A percentile compares a stretch with the other conserved stretches of the same genome.
phyloP scores from a whole-genome alignment of 2,329 filamentous ascomycete genomes.

The Madurella fahalii region DNA sequence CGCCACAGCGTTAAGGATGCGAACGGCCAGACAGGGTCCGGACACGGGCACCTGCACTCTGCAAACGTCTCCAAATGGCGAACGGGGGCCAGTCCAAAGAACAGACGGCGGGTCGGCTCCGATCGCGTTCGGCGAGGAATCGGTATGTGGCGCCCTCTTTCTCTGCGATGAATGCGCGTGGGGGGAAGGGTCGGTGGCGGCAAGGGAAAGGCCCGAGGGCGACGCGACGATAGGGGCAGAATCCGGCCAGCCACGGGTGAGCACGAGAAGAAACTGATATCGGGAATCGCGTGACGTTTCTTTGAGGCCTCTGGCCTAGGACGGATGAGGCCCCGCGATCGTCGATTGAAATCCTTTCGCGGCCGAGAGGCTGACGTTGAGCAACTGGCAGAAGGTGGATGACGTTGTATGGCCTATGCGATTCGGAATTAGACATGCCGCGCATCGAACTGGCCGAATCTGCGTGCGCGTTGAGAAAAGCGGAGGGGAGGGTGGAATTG shows the following conservation, averaged over 20 bases:
- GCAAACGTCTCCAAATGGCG: conserved; percentile 11
- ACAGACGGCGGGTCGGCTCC: conserved; percentile 17
- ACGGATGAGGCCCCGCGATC: background rate
- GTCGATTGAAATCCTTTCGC: background rate
- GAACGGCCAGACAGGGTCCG: conserved; percentile 14
- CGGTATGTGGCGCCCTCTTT: background rate
- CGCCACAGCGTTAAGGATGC: conserved; percentile 36
- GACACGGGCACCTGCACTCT: conserved; percentile 9
- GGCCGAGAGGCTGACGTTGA: conserved; percentile 4
- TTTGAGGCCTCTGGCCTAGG: background rate
- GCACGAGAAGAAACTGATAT: background rate
- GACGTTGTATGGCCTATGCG: conserved; percentile 15
- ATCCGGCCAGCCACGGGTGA: background rate
- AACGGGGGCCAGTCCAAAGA: conserved; percentile 14
- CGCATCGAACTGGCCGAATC: conserved; percentile 9
- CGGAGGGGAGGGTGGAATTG: conserved; percentile 8
- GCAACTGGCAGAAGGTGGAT: conserved; percentile 9
- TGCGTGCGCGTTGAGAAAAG: background rate
- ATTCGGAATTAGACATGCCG: conserved; percentile 20
- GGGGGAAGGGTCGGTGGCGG: background rate
- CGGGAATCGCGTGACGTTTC: background rate
- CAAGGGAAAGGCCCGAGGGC: background rate
- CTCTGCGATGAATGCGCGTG: background rate
- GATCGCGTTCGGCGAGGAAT: conserved; percentile 7
- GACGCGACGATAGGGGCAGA: background rate